Percentiles rank a stretch among this genome's conserved stretches.
phyloP scores from a whole-genome alignment of 352 stramenopile genomes.

The Phytophthora pisi region DNA sequence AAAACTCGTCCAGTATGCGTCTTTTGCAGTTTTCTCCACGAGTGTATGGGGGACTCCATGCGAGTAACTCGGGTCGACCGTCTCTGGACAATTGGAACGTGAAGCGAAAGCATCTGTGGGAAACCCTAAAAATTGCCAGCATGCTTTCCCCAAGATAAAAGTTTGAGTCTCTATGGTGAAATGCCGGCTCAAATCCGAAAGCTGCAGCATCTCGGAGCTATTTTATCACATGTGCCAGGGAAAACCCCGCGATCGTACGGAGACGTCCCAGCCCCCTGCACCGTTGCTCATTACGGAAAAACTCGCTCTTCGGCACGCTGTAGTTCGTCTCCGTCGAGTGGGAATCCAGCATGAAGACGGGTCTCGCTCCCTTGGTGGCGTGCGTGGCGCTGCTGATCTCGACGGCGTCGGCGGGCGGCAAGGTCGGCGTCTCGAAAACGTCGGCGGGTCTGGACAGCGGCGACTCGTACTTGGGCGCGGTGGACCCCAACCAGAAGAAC shows the following conservation, averaged over 20 bases:
- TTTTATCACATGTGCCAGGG: constrained; percentile 31
- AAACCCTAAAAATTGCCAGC: constrained; percentile 22
- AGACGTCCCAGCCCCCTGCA: constrained; percentile 16
- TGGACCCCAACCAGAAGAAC: constrained; percentile 12
- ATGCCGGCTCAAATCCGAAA: constrained; percentile 26
- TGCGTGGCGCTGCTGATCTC: constrained; percentile 23
- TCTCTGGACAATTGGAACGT: constrained; percentile 23
- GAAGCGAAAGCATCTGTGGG: constrained; percentile 25
- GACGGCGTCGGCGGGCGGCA: constrained; percentile 14
- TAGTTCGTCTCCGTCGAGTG: constrained; percentile 7
- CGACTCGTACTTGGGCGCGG: constrained; percentile 18
- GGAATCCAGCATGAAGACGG: constrained; percentile 20
- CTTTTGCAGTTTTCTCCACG: no score
- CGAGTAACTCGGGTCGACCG: constrained; percentile 2
- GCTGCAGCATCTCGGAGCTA: constrained; percentile 20
- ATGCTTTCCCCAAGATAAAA: constrained; percentile 21
- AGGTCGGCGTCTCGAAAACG: constrained; percentile 11
- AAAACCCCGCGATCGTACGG: constrained; percentile 25
- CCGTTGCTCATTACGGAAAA: constrained; percentile 34
- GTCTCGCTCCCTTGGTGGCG: constrained; percentile 19
- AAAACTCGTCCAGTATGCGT: no score
- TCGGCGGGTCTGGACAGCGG: constrained; percentile 9
- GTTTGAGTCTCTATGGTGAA: not conserved
- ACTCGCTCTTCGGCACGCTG: constrained; percentile 24
- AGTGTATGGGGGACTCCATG: not conserved